Conservation (phyloP, 495 filamentous ascomycete genomes). For the Astrothelium subdiscretum region DNA sequence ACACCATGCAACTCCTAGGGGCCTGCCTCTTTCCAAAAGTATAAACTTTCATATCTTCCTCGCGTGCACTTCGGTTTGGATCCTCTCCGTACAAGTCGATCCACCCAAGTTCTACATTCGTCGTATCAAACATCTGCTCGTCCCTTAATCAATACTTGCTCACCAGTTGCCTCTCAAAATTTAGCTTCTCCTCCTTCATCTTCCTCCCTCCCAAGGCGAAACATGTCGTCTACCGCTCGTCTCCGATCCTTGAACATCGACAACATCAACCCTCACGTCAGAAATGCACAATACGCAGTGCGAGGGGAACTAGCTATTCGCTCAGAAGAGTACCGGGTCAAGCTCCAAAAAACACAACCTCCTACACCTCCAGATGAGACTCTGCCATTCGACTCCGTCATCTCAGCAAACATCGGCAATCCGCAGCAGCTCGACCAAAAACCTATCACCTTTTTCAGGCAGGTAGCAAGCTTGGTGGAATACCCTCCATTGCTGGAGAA, state of each 20-base stretch:
- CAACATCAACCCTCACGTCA: conserved; percentile 86
- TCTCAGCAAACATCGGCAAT: conserved; percentile 97
- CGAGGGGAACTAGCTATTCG: conserved; percentile 87
- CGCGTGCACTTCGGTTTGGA: too few relatives aligned
- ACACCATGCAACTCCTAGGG: background rate
- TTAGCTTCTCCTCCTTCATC: conserved; percentile 8
- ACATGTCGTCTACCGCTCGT: conserved; percentile 44
- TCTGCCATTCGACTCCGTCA: conserved; percentile 80
- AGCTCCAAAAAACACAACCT: conserved; percentile 40
- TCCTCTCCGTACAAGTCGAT: background rate
- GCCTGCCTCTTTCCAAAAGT: background rate
- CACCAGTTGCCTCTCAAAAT: background rate
- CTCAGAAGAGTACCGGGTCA: conserved; percentile 76
- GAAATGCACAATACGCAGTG: conserved; percentile 85
- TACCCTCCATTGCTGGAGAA: conserved; percentile 75
- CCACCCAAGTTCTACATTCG: background rate
- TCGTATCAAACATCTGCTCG: background rate
- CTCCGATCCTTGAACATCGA: conserved; percentile 57
- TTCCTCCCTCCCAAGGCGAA: conserved; percentile 15
- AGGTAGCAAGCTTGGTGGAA: conserved; percentile 89
- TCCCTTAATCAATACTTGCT: too few relatives aligned
- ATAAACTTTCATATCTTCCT: background rate
- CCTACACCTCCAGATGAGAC: conserved; percentile 31
- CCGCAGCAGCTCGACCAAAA: conserved; percentile 98
- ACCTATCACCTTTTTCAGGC: conserved; percentile 97